phyloP scores from a whole-genome alignment of 306 rosid genomes.

The Cicer pinnatifidum region DNA sequence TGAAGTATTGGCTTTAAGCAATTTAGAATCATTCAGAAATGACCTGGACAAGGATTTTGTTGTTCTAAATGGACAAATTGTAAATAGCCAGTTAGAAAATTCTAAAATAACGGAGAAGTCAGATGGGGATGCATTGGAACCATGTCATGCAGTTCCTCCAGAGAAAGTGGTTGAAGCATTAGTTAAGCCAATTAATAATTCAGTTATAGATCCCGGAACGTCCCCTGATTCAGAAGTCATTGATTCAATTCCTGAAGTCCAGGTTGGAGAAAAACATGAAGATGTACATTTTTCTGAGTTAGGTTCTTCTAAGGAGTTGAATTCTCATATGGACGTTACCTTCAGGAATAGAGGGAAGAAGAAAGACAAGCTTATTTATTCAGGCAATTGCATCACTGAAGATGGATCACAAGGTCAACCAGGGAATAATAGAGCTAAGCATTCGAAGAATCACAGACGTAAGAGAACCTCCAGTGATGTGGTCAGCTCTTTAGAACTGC shows the following conservation, averaged over 20 bases:
- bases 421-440: slow-evolving; percentile 53
- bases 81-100: slow-evolving; percentile 54
- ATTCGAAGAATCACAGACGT: slow-evolving; percentile 58
- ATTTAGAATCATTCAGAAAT: slow-evolving; percentile 47
- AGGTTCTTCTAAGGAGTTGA: slow-evolving; percentile 56
- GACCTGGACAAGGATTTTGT: slow-evolving; percentile 52
- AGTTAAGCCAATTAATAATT: slow-evolving; percentile 52
- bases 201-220: slow-evolving; percentile 86
- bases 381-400: slow-evolving; percentile 45
- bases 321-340: slow-evolving; percentile 52
- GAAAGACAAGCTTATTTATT: slow-evolving; percentile 54
- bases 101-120: slow-evolving; percentile 52
- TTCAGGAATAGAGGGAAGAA: slow-evolving; percentile 59
- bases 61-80: slow-evolving; percentile 54
- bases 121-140: slow-evolving; percentile 51
- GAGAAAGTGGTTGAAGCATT: slow-evolving; percentile 57
- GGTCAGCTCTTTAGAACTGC: slow-evolving; percentile 48
- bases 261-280: slow-evolving; percentile 58
- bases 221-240: slow-evolving; percentile 99
- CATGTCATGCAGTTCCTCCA: slow-evolving; percentile 49
- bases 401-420: slow-evolving; percentile 50
- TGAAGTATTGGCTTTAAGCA: slow-evolving; percentile 47
- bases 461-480: slow-evolving; percentile 48
- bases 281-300: slow-evolving; percentile 52
- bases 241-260: slow-evolving; percentile 69